Evolutionary conservation across 1,284 basidiomycete species (phyloP), one percentile per base, ranked within the genome.

Genomic region (Leucoagaricus sp.): DNA sequence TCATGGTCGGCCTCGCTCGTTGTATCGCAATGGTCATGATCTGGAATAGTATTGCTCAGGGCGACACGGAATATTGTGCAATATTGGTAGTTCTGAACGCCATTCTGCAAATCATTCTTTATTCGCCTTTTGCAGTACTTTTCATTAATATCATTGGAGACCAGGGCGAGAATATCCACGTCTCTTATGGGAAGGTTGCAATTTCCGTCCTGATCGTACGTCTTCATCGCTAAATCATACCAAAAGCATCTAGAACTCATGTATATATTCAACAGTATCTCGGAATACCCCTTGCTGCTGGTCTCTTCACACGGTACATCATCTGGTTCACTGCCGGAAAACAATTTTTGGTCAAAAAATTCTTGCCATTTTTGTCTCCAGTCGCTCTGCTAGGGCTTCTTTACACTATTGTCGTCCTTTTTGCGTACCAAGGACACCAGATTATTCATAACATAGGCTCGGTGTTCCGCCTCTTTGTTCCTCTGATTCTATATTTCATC

Each of bases 21-120:
- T 86, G 82, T 63, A 85, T 89, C 48, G 88, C 89, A 9, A 93
- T 92, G 90, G 90, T 93, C 59, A 82, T 91, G 75, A 87, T 93
- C 28, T 93, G 91, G 93, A 93, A 87, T 67, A 78, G 84, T 55
- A 81, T 95, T n/a, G 91, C 91, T 0, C 69, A 77, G 21, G 93
- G 93, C 1, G 85, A 95, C 64, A 65, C 67, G 17, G 81, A 94
- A 61, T 91, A 89, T 66, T 93, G 92, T 65, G 93, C 93, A 21
- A 86, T 86, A 52, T 72, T 87, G 5, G 84, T 87, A 38, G 78
- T 85, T 8, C 64, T 85, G 53, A 87, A 88, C 61, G 82, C 84
- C 2, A 60, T 85, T 2, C 75, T 93, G 26, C 90, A 95, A 72
- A 89, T 94, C 45, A 74, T 88, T 6, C 76, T 94, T 8, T 94